Conservation (phyloP, 148 eudicot genomes). For the Salicornia ramosissima region DNA sequence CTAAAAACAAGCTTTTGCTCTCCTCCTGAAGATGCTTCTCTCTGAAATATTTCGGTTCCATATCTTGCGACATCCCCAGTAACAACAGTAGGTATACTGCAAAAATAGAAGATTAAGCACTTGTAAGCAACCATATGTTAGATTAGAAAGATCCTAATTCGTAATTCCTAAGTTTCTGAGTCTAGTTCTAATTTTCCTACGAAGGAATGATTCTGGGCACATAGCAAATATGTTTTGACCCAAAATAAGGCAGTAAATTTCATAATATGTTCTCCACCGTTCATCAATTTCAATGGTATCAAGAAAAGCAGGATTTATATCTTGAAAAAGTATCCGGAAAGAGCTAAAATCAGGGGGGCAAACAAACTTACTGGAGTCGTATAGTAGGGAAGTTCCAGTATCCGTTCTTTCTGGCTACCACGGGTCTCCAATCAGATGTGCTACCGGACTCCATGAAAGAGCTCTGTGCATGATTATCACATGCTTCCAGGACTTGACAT, state of each 20-base stretch:
- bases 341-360: slow-evolving; percentile 9
- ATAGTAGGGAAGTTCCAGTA: slow-evolving; percentile 61
- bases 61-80: slow-evolving; percentile 47
- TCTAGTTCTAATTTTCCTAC: not conserved
- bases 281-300: not conserved
- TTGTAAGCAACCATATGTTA: not conserved
- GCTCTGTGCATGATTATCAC: slow-evolving; percentile 57
- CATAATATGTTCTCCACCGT: too few species aligned
- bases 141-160: not conserved
- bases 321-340: not conserved
- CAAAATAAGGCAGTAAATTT: too few species aligned
- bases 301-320: not conserved
- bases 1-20: slow-evolving; percentile 55
- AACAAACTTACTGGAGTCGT: slow-evolving; percentile 72
- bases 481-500: slow-evolving; percentile 60
- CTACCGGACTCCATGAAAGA: slow-evolving; percentile 55
- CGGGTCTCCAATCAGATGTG: slow-evolving; percentile 74
- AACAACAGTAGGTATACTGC: slow-evolving; percentile 71
- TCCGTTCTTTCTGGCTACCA: slow-evolving; percentile 64
- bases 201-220: not conserved
- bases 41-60: slow-evolving; percentile 68
- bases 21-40: slow-evolving; percentile 42
- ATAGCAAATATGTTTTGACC: not conserved
- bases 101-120: slow-evolving; percentile 9
- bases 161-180: not conserved